A percentile compares a stretch with the other conserved stretches of the same genome.
Conservation (phyloP, 129 eudicot species). For the Artemisia annua region DNA sequence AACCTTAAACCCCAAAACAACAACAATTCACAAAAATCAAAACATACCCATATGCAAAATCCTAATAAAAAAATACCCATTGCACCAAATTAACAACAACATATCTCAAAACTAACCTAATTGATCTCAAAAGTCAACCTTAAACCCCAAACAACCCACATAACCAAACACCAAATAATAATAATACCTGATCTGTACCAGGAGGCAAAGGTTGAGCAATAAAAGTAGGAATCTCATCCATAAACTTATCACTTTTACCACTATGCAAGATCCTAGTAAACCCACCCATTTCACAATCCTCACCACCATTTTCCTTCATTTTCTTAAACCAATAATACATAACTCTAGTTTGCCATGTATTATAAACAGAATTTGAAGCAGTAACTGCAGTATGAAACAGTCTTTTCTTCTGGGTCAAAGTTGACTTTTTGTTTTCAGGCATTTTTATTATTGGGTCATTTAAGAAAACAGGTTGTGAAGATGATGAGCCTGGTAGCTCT, state of each 20-base stretch:
- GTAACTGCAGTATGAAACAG: constrained; percentile 96
- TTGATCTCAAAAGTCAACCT: constrained; percentile 29
- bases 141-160: not conserved
- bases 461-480: constrained; percentile 19
- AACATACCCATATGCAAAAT: too few species aligned
- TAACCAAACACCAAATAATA: too few species aligned
- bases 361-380: constrained; percentile 81
- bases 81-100: not conserved
- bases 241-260: constrained; percentile 67
- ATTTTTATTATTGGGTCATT: constrained; percentile 77
- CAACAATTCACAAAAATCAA: too few species aligned
- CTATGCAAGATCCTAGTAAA: constrained; percentile 95
- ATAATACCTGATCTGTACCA: constrained; percentile 97
- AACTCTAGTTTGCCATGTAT: constrained; percentile 91
- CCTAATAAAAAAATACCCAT: not conserved
- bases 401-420: constrained; percentile 42
- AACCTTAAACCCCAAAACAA: too few species aligned
- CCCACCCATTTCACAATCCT: constrained; percentile 91
- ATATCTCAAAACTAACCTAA: constrained; percentile 16
- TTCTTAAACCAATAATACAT: constrained; percentile 98
- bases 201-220: constrained; percentile 90
- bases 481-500: constrained; percentile 64
- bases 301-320: constrained; percentile 40
- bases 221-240: constrained; percentile 99
- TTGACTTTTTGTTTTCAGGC: constrained; percentile 46